Evolutionary conservation across 345 rosid genomes (phyloP).

Genomic region (Hibiscus mutabilis): DNA sequence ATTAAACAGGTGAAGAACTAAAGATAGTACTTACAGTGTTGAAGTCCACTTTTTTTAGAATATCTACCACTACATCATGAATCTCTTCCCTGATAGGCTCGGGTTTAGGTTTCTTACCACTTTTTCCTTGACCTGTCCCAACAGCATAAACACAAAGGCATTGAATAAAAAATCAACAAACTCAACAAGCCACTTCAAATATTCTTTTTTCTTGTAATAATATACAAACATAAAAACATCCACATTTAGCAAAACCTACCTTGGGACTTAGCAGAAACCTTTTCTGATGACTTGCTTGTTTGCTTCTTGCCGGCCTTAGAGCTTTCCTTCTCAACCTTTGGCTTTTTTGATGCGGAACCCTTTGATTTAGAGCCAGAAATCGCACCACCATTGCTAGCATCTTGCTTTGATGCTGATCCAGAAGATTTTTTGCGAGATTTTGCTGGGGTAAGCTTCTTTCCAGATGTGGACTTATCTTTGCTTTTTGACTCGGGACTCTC

Average conservation of each 20-base stretch:
- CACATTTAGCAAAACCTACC: constrained; percentile 28
- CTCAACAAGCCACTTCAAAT: neutral
- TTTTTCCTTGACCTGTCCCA: constrained; percentile 49
- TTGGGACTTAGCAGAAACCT: constrained; percentile 55
- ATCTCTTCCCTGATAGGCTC: constrained; percentile 82
- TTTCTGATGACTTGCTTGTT: constrained; percentile 35
- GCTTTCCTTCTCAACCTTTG: constrained; percentile 47
- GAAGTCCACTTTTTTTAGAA: constrained; percentile 93
- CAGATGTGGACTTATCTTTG: constrained; percentile 38
- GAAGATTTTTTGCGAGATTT: constrained; percentile 44
- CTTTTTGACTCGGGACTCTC: constrained; percentile 38
- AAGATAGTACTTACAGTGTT: constrained; percentile 56
- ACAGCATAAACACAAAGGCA: constrained; percentile 12
- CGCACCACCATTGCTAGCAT: no score
- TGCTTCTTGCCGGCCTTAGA: constrained; percentile 43
- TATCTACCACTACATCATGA: constrained; percentile 72
- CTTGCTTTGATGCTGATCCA: constrained; percentile 39
- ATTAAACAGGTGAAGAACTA: neutral
- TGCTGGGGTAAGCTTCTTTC: constrained; percentile 34
- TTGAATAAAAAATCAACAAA: neutral
- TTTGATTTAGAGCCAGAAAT: constrained; percentile 32
- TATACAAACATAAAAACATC: neutral
- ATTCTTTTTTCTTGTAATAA: neutral
- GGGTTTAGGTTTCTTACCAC: constrained; percentile 50
- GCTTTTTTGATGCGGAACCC: constrained; percentile 42